phyloP scores from a whole-genome alignment of 169 alveolate species.

The Perkinsus olseni region DNA sequence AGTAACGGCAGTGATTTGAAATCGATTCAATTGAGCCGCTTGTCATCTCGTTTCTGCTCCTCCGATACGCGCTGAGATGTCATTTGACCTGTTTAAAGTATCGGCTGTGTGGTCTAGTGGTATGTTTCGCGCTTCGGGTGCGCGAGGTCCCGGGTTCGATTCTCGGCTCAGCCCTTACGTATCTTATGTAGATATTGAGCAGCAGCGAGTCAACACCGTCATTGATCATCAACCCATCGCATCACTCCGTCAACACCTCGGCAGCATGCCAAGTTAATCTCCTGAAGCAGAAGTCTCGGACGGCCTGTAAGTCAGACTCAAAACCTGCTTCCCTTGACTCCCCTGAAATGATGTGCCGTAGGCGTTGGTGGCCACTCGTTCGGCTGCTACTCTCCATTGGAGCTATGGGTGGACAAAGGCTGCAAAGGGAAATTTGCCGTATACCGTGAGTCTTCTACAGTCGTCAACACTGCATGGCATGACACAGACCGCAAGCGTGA shows the following conservation, averaged over 20 bases:
- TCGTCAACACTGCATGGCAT: too few species aligned
- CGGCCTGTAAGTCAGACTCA: background rate
- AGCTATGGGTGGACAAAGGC: background rate
- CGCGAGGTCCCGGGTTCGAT: conserved; percentile 6
- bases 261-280: background rate
- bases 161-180: conserved; percentile 1
- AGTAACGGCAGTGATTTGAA: too few species aligned
- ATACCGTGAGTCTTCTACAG: background rate
- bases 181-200: background rate
- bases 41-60: too few species aligned
- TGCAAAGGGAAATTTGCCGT: background rate
- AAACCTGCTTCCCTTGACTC: too few species aligned
- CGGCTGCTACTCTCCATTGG: background rate
- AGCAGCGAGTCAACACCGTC: background rate
- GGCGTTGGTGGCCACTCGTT: background rate
- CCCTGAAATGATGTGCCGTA: too few species aligned
- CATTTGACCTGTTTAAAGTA: too few species aligned
- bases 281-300: background rate
- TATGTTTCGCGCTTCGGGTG: conserved; percentile 1
- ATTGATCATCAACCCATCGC: background rate
- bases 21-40: too few species aligned
- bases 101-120: conserved; percentile 1
- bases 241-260: background rate
- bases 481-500: too few species aligned
- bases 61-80: too few species aligned